Evolutionary conservation across 306 rosid genomes (phyloP).

Genomic region (Rosa lucieae): DNA sequence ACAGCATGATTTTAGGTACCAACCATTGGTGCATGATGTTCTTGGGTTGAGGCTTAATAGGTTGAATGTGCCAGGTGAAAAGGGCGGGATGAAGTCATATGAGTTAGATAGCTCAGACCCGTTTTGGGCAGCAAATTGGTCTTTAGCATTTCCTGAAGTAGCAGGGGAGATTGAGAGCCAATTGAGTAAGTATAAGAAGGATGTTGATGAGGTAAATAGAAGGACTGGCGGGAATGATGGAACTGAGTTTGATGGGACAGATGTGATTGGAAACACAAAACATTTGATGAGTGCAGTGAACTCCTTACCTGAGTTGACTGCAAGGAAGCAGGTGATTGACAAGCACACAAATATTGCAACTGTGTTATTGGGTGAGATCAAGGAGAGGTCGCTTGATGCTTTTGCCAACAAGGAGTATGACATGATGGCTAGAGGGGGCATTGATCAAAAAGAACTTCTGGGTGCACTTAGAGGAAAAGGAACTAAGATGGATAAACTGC

Average conservation of each 20-base stretch:
- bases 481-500: conserved; percentile 82
- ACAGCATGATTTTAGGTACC: conserved; percentile 92
- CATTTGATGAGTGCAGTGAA: conserved; percentile 98
- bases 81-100: conserved; percentile 84
- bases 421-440: conserved; percentile 86
- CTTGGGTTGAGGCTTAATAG: conserved; percentile 89
- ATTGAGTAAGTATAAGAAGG: conserved; percentile 67
- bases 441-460: conserved; percentile 75
- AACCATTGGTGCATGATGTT: conserved; percentile 85
- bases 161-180: conserved; percentile 37
- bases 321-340: conserved; percentile 82
- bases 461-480: conserved; percentile 82
- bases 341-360: conserved; percentile 98
- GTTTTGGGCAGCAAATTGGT: conserved; percentile 88
- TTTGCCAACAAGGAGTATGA: conserved; percentile 90
- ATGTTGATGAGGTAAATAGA: conserved; percentile 94
- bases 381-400: conserved; percentile 93
- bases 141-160: conserved; percentile 85
- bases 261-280: conserved; percentile 90
- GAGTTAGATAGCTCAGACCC: conserved; percentile 83
- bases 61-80: conserved; percentile 82
- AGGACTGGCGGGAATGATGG: conserved; percentile 72
- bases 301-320: conserved; percentile 92
- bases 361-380: conserved; percentile 85
- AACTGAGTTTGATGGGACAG: conserved; percentile 87